Percentiles rank a stretch among this genome's conserved stretches.
These are phyloP conservation scores for Volutella citrinella DNA, from an alignment of 2,329 filamentous ascomycete genomes.

Conservation along the genomic window DNA sequence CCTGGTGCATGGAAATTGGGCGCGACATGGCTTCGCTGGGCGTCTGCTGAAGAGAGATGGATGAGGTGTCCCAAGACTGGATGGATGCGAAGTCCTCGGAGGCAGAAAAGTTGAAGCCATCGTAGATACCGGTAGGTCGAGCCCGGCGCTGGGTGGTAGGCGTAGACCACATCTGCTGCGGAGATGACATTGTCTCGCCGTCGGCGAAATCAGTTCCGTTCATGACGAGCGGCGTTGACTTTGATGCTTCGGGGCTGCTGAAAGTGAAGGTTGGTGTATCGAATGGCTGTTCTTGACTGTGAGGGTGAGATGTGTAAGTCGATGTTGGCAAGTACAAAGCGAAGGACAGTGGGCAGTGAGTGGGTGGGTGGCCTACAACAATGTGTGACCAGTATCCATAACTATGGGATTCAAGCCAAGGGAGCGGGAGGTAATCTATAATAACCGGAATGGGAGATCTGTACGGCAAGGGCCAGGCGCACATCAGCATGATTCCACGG, in stretches of 20 bases:
- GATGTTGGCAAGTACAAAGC: conserved; percentile 18
- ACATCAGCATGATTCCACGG: conserved; percentile 26
- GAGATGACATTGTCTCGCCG: conserved; percentile 44
- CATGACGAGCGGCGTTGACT: conserved; percentile 43
- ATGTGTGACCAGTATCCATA: conserved; percentile 52
- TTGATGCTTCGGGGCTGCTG: conserved; percentile 43
- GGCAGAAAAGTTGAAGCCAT: conserved; percentile 58
- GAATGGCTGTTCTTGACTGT: conserved; percentile 33
- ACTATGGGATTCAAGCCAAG: conserved; percentile 15
- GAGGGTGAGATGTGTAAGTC: conserved; percentile 21
- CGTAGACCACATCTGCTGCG: conserved; percentile 53
- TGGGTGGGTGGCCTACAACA: conserved; percentile 45
- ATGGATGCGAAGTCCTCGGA: conserved; percentile 51
- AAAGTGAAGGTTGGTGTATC: conserved; percentile 49
- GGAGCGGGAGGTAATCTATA: conserved; percentile 22
- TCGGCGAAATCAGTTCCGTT: conserved; percentile 49
- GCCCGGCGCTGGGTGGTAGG: conserved; percentile 51
- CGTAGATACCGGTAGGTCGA: conserved; percentile 58
- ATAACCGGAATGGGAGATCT: conserved; percentile 23
- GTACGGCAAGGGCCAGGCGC: conserved; percentile 20
- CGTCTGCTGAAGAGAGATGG: conserved; percentile 48
- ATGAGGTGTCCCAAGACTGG: conserved; percentile 56
- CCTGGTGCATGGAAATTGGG: conserved; percentile 56
- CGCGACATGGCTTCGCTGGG: conserved; percentile 51
- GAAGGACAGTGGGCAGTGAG: conserved; percentile 19